Evolutionary conservation across 495 filamentous ascomycete species (phyloP).

Genomic region (Lophiotrema nucula): DNA sequence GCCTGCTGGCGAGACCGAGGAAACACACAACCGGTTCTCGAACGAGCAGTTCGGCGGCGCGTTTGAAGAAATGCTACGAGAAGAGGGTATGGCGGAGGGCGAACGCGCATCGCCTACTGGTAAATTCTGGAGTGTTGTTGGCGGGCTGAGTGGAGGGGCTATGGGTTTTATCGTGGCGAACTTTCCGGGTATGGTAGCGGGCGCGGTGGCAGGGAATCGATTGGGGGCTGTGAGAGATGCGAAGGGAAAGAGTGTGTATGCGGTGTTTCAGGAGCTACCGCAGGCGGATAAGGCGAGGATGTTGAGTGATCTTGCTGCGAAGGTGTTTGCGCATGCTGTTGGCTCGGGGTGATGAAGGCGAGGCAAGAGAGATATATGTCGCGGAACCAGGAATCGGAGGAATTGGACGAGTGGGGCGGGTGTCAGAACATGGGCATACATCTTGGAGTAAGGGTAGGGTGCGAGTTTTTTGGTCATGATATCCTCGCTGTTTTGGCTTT

Average conservation of each 20-base stretch:
- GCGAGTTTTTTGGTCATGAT: no score
- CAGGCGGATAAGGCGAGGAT: slow-evolving; percentile 75
- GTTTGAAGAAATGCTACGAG: slow-evolving; percentile 97
- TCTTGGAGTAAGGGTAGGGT: no score
- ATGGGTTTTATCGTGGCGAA: slow-evolving; percentile 95
- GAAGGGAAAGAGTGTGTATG: slow-evolving; percentile 92
- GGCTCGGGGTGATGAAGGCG: slow-evolving; percentile 18
- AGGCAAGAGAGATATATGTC: background rate
- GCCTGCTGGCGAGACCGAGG: slow-evolving; percentile 47
- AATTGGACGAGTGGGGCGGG: no score
- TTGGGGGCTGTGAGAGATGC: slow-evolving; percentile 84
- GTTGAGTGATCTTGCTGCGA: slow-evolving; percentile 43
- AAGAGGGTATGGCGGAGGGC: slow-evolving; percentile 79
- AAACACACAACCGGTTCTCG: slow-evolving; percentile 49
- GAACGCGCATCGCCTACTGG: slow-evolving; percentile 56
- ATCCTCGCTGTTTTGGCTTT: no score
- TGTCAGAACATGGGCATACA: no score
- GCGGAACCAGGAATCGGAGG: no score
- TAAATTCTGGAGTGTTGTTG: slow-evolving; percentile 83
- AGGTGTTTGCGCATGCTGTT: slow-evolving; percentile 46
- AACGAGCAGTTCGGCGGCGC: slow-evolving; percentile 82
- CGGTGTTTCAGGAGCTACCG: slow-evolving; percentile 81
- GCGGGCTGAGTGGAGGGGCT: slow-evolving; percentile 81
- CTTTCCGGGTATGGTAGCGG: slow-evolving; percentile 82
- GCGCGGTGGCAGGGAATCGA: slow-evolving; percentile 88